Percentiles rank a stretch among this genome's conserved stretches.
phyloP scores from a whole-genome alignment of 768 basidiomycete genomes.

The Epithele typhae region DNA sequence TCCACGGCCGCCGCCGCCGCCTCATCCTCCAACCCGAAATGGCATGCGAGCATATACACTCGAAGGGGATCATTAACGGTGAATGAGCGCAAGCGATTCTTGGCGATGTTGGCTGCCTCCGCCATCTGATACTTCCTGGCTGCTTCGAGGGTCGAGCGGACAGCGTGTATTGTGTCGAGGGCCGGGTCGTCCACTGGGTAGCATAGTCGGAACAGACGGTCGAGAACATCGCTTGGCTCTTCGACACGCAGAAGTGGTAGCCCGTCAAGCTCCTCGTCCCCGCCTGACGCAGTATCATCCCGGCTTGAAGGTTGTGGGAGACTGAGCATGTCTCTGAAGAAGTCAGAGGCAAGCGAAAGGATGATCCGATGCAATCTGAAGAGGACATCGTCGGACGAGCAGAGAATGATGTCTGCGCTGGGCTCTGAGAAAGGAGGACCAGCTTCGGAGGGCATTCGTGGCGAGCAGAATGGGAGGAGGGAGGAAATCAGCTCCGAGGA shows the following conservation, averaged over 20 bases:
- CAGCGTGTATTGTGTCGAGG: neutral
- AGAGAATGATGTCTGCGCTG: slow-evolving; percentile 44
- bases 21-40: slow-evolving; percentile 12
- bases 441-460: slow-evolving; percentile 18
- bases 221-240: slow-evolving; percentile 23
- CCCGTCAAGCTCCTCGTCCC: slow-evolving; percentile 14
- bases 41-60: slow-evolving; percentile 16
- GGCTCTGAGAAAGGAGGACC: slow-evolving; percentile 36
- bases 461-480: no score
- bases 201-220: slow-evolving; percentile 30
- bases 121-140: slow-evolving; percentile 23
- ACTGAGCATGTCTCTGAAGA: slow-evolving; percentile 52
- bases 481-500: no score
- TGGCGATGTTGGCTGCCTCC: slow-evolving; percentile 15
- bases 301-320: slow-evolving; percentile 37
- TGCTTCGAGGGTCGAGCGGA: slow-evolving; percentile 18
- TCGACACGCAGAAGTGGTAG: slow-evolving; percentile 12
- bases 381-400: slow-evolving; percentile 45
- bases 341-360: slow-evolving; percentile 52
- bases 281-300: neutral
- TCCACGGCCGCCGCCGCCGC: slow-evolving; percentile 12
- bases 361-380: slow-evolving; percentile 53
- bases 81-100: neutral
- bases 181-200: slow-evolving; percentile 30
- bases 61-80: slow-evolving; percentile 7